Evolutionary conservation across 257 asterid genomes (phyloP).

Genomic region (Jasminum sambac): DNA sequence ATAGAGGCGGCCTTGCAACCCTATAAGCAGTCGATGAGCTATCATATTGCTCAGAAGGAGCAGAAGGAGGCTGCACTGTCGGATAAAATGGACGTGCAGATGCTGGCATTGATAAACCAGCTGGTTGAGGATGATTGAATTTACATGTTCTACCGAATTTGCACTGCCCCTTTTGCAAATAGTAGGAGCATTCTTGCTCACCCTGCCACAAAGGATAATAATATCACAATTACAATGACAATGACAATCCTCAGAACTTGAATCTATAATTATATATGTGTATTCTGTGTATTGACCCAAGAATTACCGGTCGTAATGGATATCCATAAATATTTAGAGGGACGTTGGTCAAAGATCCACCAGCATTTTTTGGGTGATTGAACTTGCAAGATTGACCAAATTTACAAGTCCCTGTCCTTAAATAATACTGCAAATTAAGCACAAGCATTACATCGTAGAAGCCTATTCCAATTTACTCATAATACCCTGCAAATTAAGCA

Average conservation of each 20-base stretch:
- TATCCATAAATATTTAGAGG: conserved; percentile 73
- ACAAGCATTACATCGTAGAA: neutral
- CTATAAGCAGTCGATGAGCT: conserved; percentile 44
- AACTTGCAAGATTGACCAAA: conserved; percentile 83
- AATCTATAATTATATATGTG: conserved; percentile 1
- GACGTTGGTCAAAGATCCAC: conserved; percentile 61
- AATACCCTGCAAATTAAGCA: no score
- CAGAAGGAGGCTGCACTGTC: conserved; percentile 70
- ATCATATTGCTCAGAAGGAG: conserved; percentile 57
- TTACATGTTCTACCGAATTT: conserved; percentile 84
- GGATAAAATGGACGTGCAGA: conserved; percentile 91
- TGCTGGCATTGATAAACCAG: conserved; percentile 59
- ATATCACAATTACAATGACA: conserved; percentile 2
- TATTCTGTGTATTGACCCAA: neutral
- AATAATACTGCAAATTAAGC: conserved; percentile 59
- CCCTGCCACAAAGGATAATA: conserved; percentile 47
- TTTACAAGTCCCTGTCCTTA: conserved; percentile 86
- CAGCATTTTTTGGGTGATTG: conserved; percentile 82
- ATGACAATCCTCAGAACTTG: neutral
- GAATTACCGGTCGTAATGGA: conserved; percentile 80
- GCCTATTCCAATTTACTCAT: no score
- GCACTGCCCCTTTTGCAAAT: conserved; percentile 97
- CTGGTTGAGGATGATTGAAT: conserved; percentile 85
- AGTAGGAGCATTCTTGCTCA: conserved; percentile 90
- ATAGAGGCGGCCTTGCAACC: conserved; percentile 65